A percentile compares a stretch with the other conserved stretches of the same genome.
Conservation (phyloP, 176 grass and related monocot species). For the Avena insularis region DNA sequence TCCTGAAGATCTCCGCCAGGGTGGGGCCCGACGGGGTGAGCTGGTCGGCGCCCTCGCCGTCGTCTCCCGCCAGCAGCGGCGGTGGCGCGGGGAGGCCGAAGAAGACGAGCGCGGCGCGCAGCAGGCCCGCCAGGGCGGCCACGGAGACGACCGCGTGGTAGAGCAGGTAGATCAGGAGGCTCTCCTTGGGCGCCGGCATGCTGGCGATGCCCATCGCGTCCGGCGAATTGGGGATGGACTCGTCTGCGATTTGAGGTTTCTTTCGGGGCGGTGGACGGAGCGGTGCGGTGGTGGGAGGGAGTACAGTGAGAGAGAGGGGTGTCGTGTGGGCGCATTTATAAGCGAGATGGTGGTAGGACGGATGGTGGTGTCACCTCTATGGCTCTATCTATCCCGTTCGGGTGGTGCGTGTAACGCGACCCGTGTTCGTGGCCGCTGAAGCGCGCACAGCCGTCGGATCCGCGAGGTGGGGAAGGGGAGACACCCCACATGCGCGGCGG, state of each 20-base stretch:
- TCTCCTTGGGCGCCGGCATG: constrained; percentile 80
- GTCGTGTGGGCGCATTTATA: constrained; percentile 35
- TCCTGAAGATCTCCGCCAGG: constrained; percentile 51
- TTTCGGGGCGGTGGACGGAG: constrained; percentile 6
- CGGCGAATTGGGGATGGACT: constrained; percentile 6
- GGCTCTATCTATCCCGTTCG: constrained; percentile 4
- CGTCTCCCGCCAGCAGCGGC: not conserved
- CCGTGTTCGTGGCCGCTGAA: not conserved
- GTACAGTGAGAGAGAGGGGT: not conserved
- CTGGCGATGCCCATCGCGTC: constrained; percentile 79
- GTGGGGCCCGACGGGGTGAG: constrained; percentile 24
- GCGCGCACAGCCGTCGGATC: not conserved
- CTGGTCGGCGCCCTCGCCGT: constrained; percentile 22
- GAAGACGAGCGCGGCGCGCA: constrained; percentile 58
- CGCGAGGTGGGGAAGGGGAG: not conserved
- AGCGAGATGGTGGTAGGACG: not conserved
- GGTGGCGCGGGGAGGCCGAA: constrained; percentile 49
- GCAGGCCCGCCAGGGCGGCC: constrained; percentile 58
- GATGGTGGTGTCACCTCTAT: not conserved
- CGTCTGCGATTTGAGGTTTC: constrained; percentile 33
- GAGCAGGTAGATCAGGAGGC: constrained; percentile 70
- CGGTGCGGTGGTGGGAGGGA: not conserved
- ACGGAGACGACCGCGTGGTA: constrained; percentile 70
- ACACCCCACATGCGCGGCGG: constrained; percentile 47
- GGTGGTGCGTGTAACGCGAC: constrained; percentile 17